Evolutionary conservation across 768 basidiomycete genomes (phyloP).

Genomic region (Russula sp.): DNA sequence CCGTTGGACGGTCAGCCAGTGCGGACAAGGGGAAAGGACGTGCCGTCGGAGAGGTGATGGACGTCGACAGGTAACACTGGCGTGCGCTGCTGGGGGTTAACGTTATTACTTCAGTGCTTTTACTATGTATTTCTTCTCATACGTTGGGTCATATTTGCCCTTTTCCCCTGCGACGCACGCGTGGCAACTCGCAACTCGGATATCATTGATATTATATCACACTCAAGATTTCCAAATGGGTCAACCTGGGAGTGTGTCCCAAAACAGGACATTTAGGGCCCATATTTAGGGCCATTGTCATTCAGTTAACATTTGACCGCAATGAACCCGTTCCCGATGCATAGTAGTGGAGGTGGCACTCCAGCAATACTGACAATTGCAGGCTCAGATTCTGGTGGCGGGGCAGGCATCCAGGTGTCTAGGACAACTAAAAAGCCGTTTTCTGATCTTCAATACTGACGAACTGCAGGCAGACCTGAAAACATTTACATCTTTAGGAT

Average conservation of each 20-base stretch:
- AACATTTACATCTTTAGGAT: slow-evolving; percentile 72
- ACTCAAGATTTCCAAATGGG: slow-evolving; percentile 1
- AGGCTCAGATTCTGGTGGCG: slow-evolving; percentile 79
- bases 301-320: too few species aligned
- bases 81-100: slow-evolving; percentile 30
- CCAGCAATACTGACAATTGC: slow-evolving; percentile 65
- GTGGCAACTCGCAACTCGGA: background rate
- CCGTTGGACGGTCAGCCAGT: slow-evolving; percentile 31
- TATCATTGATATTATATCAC: background rate
- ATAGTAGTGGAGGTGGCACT: background rate
- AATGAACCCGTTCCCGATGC: slow-evolving; percentile 1
- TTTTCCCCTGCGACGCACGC: slow-evolving; percentile 2
- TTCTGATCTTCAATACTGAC: background rate
- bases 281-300: background rate
- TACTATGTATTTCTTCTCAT: slow-evolving; percentile 27
- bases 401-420: slow-evolving; percentile 83
- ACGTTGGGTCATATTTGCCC: slow-evolving; percentile 14
- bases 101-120: slow-evolving; percentile 30
- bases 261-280: background rate
- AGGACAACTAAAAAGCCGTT: too few species aligned
- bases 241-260: slow-evolving; percentile 1
- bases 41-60: slow-evolving; percentile 60
- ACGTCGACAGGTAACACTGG: slow-evolving; percentile 49
- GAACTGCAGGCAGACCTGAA: slow-evolving; percentile 73
- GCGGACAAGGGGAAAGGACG: slow-evolving; percentile 57